These are phyloP conservation scores for Salix suchowensis DNA, from an alignment of 345 rosid genomes.

Conservation along the genomic window DNA sequence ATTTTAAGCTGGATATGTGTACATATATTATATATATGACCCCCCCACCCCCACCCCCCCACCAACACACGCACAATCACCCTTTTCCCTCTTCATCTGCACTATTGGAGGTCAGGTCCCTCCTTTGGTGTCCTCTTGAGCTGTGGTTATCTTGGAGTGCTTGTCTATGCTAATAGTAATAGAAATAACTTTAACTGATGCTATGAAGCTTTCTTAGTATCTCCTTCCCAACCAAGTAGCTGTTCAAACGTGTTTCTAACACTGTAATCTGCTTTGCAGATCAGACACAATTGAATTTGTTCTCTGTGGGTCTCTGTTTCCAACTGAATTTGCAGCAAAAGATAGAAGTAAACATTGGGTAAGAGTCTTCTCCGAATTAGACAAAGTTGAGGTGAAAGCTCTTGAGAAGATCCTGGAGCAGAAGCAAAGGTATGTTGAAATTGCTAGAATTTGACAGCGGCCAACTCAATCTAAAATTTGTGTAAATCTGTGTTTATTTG, in stretches of 20 bases:
- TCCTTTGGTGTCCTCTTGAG: neutral
- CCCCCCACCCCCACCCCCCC: neutral
- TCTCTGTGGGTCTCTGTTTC: conserved; percentile 64
- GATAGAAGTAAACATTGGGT: conserved; percentile 75
- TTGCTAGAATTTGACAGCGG: conserved; percentile 19
- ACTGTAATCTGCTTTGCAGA: conserved; percentile 52
- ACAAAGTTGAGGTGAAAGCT: conserved; percentile 81
- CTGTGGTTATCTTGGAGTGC: neutral
- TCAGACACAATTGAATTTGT: conserved; percentile 79
- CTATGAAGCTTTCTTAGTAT: neutral
- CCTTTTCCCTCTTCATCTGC: neutral
- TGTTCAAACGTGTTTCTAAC: conserved; percentile 11
- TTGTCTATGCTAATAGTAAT: neutral
- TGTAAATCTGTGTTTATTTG: conserved; percentile 23
- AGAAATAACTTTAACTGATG: neutral
- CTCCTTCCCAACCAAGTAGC: neutral
- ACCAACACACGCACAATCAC: neutral
- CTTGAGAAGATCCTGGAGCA: conserved; percentile 90
- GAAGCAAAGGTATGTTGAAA: conserved; percentile 67
- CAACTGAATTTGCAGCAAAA: conserved; percentile 51
- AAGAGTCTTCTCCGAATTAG: conserved; percentile 68
- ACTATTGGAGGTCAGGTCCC: neutral
- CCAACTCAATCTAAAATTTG: conserved; percentile 13
- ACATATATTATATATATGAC: neutral
- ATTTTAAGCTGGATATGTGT: neutral